Evolutionary conservation across 2,329 filamentous ascomycete species (phyloP).

Genomic region (Alternaria consortialis): DNA sequence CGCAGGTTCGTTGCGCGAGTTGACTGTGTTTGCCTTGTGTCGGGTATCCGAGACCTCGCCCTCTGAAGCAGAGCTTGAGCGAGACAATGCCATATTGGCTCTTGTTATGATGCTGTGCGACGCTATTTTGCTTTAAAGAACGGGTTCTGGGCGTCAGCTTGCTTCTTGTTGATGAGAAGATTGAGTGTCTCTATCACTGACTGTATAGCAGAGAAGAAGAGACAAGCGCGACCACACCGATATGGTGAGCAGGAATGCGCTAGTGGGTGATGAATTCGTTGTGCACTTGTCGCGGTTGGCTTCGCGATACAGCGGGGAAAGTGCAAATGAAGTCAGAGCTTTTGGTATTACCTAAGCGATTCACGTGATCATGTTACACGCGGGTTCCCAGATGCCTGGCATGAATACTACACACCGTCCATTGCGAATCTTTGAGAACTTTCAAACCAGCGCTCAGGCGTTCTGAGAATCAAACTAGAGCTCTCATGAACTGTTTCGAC

Average conservation of each 20-base stretch:
- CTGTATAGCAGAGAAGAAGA: constrained; percentile 42
- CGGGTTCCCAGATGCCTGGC: background rate
- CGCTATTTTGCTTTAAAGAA: constrained; percentile 20
- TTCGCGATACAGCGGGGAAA: constrained; percentile 22
- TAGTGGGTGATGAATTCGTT: constrained; percentile 20
- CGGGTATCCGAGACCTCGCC: constrained; percentile 40
- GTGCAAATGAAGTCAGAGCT: constrained; percentile 20
- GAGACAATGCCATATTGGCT: constrained; percentile 34
- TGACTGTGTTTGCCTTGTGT: constrained; percentile 49
- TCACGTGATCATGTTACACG: constrained; percentile 1
- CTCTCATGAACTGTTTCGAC: background rate
- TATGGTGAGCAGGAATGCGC: constrained; percentile 8
- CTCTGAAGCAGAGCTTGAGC: constrained; percentile 41
- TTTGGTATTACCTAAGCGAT: constrained; percentile 4
- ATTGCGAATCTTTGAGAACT: background rate
- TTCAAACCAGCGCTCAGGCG: background rate
- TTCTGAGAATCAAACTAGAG: background rate
- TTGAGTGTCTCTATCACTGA: constrained; percentile 49
- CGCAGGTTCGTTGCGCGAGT: constrained; percentile 38
- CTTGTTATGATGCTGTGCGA: constrained; percentile 10
- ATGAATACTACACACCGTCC: background rate
- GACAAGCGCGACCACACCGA: constrained; percentile 22
- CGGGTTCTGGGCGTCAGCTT: constrained; percentile 41
- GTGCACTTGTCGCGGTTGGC: constrained; percentile 21
- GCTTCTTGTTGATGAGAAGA: constrained; percentile 37